Evolutionary conservation across 2,329 filamentous ascomycete genomes (phyloP).

Genomic region (Fusarium sarcochroum): DNA sequence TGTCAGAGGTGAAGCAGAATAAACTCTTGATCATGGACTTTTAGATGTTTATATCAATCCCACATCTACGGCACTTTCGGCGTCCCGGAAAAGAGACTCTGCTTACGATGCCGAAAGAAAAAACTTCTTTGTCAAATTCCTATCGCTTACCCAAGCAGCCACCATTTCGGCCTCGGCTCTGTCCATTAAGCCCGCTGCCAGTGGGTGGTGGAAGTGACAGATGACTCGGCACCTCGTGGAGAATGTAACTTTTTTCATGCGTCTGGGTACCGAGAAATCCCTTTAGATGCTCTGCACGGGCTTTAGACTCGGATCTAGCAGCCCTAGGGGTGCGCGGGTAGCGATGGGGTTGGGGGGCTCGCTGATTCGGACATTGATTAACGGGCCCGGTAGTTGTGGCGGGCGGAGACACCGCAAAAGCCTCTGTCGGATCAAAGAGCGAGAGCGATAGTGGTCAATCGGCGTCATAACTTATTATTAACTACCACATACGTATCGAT

Average conservation of each 20-base stretch:
- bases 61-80: conserved; percentile 26
- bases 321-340: conserved; percentile 26
- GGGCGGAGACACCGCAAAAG: conserved; percentile 22
- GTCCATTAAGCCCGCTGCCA: conserved; percentile 21
- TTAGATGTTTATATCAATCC: conserved; percentile 32
- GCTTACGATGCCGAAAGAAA: conserved; percentile 25
- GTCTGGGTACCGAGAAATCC: conserved; percentile 26
- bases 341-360: conserved; percentile 1
- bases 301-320: conserved; percentile 36
- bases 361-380: conserved; percentile 22
- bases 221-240: conserved; percentile 39
- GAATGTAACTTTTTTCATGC: conserved; percentile 24
- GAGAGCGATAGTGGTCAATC: not conserved
- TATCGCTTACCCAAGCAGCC: conserved; percentile 35
- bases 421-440: conserved; percentile 5
- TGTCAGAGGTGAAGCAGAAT: not conserved
- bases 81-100: conserved; percentile 14
- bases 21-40: conserved; percentile 6
- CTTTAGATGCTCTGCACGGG: not conserved
- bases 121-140: conserved; percentile 27
- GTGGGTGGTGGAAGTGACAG: conserved; percentile 20
- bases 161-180: conserved; percentile 35
- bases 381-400: conserved; percentile 31
- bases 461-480: conserved; percentile 25
- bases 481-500: conserved; percentile 7